Evolutionary conservation across 1,284 basidiomycete genomes (phyloP).

Genomic region (Leccinum subspadiceum): DNA sequence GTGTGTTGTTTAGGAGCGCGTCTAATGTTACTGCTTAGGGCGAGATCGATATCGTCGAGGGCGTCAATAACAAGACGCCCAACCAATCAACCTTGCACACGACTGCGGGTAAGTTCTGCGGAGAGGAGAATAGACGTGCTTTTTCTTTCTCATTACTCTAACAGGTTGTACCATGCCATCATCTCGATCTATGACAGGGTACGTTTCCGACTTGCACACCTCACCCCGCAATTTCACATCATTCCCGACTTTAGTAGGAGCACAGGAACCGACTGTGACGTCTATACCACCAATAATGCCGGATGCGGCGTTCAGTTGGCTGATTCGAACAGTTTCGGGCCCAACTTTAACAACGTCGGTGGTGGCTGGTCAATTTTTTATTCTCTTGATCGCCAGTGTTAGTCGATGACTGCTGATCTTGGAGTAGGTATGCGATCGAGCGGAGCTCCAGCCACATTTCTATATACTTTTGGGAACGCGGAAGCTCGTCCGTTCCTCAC

Average conservation of each 20-base stretch:
- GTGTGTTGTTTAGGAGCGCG: neutral
- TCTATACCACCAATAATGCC: constrained; percentile 50
- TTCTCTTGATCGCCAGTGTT: neutral
- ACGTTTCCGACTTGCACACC: constrained; percentile 8
- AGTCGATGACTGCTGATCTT: neutral
- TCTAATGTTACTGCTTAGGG: constrained; percentile 26
- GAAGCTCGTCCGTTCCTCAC: constrained; percentile 14
- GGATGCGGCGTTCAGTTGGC: constrained; percentile 61
- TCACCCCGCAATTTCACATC: neutral
- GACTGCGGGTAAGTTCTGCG: constrained; percentile 22
- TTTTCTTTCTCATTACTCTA: neutral
- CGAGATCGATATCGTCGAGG: constrained; percentile 71
- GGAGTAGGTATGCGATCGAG: constrained; percentile 27
- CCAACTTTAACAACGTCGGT: constrained; percentile 57
- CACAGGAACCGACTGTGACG: constrained; percentile 51
- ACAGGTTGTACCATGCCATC: constrained; percentile 62
- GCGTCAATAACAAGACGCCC: constrained; percentile 55
- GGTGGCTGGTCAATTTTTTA: constrained; percentile 50
- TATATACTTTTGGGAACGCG: constrained; percentile 30
- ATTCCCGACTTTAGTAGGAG: constrained; percentile 32
- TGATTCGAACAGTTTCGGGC: constrained; percentile 53
- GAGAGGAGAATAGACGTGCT: neutral
- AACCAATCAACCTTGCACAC: constrained; percentile 69
- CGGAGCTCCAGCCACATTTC: constrained; percentile 12
- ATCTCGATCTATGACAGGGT: constrained; percentile 51